These are phyloP conservation scores for Sugiyamaella grinbergsii DNA, from an alignment of 1,139 yeast species.

Conservation along the genomic window DNA sequence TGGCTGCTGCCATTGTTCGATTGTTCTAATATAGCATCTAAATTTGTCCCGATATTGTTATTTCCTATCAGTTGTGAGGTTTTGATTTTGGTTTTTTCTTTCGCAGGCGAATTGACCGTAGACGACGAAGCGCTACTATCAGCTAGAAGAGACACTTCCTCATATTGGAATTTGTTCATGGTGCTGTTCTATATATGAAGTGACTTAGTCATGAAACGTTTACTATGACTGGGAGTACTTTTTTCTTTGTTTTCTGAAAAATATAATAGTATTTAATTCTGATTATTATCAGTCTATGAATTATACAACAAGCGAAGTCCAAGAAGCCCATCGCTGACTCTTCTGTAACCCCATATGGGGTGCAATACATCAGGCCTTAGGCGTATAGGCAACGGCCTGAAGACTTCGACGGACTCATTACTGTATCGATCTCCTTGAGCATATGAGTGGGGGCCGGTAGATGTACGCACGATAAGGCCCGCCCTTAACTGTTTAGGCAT, in stretches of 20 bases:
- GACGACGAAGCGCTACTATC: constrained; percentile 4
- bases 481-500: constrained; percentile 13
- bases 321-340: background rate
- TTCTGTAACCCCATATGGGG: background rate
- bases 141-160: background rate
- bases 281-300: too few species aligned
- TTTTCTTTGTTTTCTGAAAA: too few species aligned
- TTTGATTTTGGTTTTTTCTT: constrained; percentile 1
- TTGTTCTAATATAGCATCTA: constrained; percentile 5
- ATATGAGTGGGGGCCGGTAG: constrained; percentile 10
- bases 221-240: background rate
- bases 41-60: background rate
- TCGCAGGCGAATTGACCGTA: constrained; percentile 3
- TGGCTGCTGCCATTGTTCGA: background rate
- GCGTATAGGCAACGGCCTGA: too few species aligned
- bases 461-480: constrained; percentile 11
- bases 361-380: background rate
- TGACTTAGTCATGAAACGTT: background rate
- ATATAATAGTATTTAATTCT: too few species aligned
- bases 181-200: background rate
- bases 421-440: constrained; percentile 1
- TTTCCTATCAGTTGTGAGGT: background rate
- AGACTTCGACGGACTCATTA: background rate
- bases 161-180: background rate
- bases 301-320: too few species aligned